Evolutionary conservation across 805 yeast genomes (phyloP), one percentile per base, ranked within the genome.

Genomic region (Lipomyces anomalus): DNA sequence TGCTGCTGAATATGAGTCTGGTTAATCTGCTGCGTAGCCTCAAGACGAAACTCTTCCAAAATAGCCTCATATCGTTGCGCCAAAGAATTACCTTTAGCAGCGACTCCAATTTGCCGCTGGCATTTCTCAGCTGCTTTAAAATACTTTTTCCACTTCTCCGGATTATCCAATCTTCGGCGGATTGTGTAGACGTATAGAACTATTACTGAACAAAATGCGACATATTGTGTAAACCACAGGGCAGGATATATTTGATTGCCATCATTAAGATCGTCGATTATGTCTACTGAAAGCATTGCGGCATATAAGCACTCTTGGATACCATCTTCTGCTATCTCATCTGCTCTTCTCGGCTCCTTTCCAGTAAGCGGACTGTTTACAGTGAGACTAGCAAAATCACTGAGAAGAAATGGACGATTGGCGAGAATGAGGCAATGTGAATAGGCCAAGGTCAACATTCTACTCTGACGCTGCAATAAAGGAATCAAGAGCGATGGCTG

Each of bases 141-240:
- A 21, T 28, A 48, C 36, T 20, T 29, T 29, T 28, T 35, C 46
- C 35, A 32, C 7, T 34, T 26, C n/a, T 11, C 42, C 16, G 36
- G 17, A 9, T 22, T 29, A 17, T 32, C 45, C n/a, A 48, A 28
- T 6, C 43, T 24, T 16, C 43, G 21, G n/a, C 50, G 37, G 28
- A 49, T 47, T 22, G 40, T 20, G 23, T 46, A 43, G 28, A 49
- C 46, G 34, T 46, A 49, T 18, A 49, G 36, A 21, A 37, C 51
- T 3, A 49, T 51, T 16, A 49, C 51, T 11, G 53, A 21, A 21
- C 53, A 49, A 40, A 49, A 49, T 21, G 46, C 42, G 16, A 47
- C 53, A 22, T 49, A 49, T 35, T 49, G 53, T 5, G 53, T 49
- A 23, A 49, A 43, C 53, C 53, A 49, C 16, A 46, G 40, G n/a